Evolutionary conservation across 768 basidiomycete species (phyloP), one percentile per base, ranked within the genome.

Genomic region (Basidioascus undulatus): DNA sequence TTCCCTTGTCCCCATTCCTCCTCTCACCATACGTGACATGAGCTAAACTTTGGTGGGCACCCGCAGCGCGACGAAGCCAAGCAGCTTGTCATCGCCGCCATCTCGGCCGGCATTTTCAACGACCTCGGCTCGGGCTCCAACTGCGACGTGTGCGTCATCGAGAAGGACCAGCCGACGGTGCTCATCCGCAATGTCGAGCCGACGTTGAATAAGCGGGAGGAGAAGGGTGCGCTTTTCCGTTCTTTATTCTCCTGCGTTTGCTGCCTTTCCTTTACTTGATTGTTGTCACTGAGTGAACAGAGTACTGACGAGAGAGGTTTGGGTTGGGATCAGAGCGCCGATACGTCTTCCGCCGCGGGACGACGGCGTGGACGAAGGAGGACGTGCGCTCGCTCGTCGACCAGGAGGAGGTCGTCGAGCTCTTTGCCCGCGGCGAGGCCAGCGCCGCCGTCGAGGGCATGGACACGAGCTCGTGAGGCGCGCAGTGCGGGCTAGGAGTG

Each of bases 51-150:
- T n/a, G n/a, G n/a, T n/a, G n/a, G n/a, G n/a, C n/a, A n/a, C 28
- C 2, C 15, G 28, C 57, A 87, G 79, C 70, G 79, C 31, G 68
- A 71, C 32, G 75, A 77, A 20, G 89, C 84, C 3, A 69, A 96
- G 37, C 62, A 64, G 6, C 66, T 96, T 16, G 86, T 94, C 28
- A 71, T 76, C 43, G 66, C 71, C 30, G 87, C 92, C 35, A 74
- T 98, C 52, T 73, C 77, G 19, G 80, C 83, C 2, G 92, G 92
- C 68, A 87, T 98, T 56, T 96, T 92, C 70, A 96, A 98, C 63
- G 92, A 98, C 64, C 71, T 96, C 26, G 92, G 92, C 4, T 94
- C 89, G 1, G 92, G 92, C 32, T 86, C 82, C n/a, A 96, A 98
- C 56, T 71, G 96, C 52, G 92, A 98, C 58, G 89, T 86, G 1